Conservation (phyloP, 768 basidiomycete species). For the Rhodotorula babjevae region DNA sequence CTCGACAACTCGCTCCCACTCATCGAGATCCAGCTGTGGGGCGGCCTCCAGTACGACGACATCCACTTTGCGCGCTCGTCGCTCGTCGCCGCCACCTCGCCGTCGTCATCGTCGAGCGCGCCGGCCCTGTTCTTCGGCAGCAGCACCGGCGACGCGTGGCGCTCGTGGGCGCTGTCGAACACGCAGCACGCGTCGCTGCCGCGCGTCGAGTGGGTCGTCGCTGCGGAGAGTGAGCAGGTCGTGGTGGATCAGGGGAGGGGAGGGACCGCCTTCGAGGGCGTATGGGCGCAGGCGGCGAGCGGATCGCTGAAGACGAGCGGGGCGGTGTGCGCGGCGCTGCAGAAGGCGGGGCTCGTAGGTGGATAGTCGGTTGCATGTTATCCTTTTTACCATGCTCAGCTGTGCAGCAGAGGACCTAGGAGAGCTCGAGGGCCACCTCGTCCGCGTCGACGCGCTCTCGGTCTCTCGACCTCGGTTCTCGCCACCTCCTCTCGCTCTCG, state of each 20-base stretch:
- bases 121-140: slow-evolving; percentile 11
- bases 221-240: background rate
- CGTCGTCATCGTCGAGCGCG: too few relatives aligned
- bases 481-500: too few relatives aligned
- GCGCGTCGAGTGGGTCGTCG: background rate
- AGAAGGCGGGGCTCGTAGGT: background rate
- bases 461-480: too few relatives aligned
- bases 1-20: background rate
- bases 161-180: background rate
- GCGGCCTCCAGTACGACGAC: background rate
- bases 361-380: background rate
- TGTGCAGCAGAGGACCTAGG: too few relatives aligned
- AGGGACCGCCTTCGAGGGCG: slow-evolving; percentile 1
- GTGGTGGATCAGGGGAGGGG: background rate
- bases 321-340: background rate
- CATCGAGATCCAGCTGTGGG: slow-evolving; percentile 22
- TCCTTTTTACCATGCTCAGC: too few relatives aligned
- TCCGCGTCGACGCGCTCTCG: too few relatives aligned
- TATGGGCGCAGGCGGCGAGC: slow-evolving; percentile 3
- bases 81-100: background rate
- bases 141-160: background rate
- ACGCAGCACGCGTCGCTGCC: background rate
- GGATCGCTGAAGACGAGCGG: background rate
- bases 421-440: too few relatives aligned
- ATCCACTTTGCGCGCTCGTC: background rate